Percentiles rank a stretch among this genome's conserved stretches.
Evolutionary conservation across 2,329 filamentous ascomycete species (phyloP).

Genomic region (Colletotrichum cuscutae): DNA sequence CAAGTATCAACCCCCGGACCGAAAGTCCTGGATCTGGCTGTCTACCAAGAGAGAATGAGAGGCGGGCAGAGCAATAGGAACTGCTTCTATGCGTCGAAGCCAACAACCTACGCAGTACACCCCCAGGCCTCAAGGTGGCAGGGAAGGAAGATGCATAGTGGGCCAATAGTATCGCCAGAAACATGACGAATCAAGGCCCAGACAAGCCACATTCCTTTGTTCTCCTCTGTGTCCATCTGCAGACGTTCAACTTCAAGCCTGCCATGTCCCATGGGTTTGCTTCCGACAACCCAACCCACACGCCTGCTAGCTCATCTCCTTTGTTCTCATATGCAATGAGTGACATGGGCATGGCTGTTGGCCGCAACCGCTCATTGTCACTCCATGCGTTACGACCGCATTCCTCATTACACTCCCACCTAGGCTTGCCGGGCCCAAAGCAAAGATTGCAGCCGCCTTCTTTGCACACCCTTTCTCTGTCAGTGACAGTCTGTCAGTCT

Average conservation of each 20-base stretch:
- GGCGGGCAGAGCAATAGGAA: not conserved
- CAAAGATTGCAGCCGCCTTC: not conserved
- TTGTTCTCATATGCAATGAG: conserved; percentile 31
- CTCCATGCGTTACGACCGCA: conserved; percentile 26
- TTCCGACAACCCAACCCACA: conserved; percentile 24
- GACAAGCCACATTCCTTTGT: conserved; percentile 32
- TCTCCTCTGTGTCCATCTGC: conserved; percentile 21
- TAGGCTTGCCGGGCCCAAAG: not conserved
- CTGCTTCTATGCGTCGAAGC: conserved; percentile 5
- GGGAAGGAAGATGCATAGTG: not conserved
- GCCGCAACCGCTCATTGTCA: conserved; percentile 34
- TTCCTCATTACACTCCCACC: conserved; percentile 7
- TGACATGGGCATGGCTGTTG: conserved; percentile 26
- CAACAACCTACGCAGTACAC: not conserved
- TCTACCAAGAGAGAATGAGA: not conserved
- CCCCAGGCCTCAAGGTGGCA: not conserved
- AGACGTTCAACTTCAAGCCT: conserved; percentile 13
- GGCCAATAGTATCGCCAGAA: conserved; percentile 14
- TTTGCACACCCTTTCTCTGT: conserved; percentile 15
- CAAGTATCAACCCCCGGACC: not conserved
- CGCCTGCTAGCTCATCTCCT: conserved; percentile 19
- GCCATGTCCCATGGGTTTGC: conserved; percentile 17
- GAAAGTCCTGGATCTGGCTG: not conserved
- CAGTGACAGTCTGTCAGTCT: conserved; percentile 11
- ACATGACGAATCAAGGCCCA: conserved; percentile 32